Conservation (phyloP, 495 filamentous ascomycete species). For the Choiromyces venosus region DNA sequence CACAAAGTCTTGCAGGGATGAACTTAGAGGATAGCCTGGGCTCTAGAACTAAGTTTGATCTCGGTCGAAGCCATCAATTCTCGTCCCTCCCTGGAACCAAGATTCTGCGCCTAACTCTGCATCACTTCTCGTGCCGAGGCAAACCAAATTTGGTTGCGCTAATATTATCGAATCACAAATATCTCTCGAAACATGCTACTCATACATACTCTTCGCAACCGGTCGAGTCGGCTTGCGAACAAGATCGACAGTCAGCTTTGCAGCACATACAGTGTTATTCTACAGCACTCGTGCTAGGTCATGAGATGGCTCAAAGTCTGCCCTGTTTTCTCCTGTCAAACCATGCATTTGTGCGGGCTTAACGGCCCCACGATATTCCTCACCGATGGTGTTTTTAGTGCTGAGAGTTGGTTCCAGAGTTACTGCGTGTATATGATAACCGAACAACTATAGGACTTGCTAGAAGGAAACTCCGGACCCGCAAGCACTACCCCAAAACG, state of each 20-base stretch:
- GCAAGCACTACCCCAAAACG: not conserved
- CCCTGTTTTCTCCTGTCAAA: not conserved
- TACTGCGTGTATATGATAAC: not conserved
- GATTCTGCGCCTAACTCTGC: not conserved
- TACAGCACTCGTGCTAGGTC: not conserved
- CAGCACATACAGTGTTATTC: not conserved
- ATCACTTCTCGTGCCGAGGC: not conserved
- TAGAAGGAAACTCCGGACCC: not conserved
- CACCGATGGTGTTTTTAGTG: not conserved
- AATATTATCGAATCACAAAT: not conserved
- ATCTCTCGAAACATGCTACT: not conserved
- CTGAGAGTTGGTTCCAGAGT: not conserved
- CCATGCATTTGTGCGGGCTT: not conserved
- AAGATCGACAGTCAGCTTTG: not conserved
- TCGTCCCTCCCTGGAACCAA: not conserved
- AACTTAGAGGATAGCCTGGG: not conserved
- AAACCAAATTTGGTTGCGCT: not conserved
- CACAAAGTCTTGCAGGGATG: not conserved
- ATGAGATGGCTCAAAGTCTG: not conserved
- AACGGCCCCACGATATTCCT: not conserved
- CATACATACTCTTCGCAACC: not conserved
- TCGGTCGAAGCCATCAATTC: not conserved
- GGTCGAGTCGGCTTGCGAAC: not conserved
- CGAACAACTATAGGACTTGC: not conserved
- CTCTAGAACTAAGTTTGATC: not conserved